Evolutionary conservation across 1,139 yeast species (phyloP), one percentile per base, ranked within the genome.

Genomic region (Geotrichum phurueaensis): DNA sequence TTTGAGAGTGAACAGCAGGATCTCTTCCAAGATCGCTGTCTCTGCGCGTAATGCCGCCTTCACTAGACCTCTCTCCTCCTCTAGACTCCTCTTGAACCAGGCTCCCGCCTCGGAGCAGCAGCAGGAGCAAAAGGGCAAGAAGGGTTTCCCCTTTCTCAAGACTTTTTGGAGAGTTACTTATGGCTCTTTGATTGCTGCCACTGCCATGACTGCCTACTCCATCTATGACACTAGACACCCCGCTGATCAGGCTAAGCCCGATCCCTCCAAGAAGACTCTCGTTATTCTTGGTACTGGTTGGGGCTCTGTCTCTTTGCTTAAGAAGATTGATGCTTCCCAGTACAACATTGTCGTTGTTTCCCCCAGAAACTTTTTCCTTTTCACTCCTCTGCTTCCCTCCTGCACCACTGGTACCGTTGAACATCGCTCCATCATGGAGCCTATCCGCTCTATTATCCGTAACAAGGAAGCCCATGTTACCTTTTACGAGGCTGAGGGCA

Each of bases 351-450:
- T 89, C 60, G 86, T 92, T 60, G 87, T 92, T 57, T 89, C 97
- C 45, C 97, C 98, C 64, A 84, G 97, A 78, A 91, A 91, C 81
- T 91, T 90, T 80, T 92, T 92, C 77, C 80, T 92, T 70, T 92
- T 91, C 81, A 91, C 97, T 55, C 97, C 98, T 10, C 79, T 92
- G 73, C 82, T 92, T 70, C 97, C 97, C 54, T 88, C 96, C 33
- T 87, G 92, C 67, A 96, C 97, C 58, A 91, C 96, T 54, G 97
- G 97, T 64, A 88, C 96, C 57, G 84, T 92, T 67, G 97, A 91
- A 73, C 81, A 84, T 73, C 89, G 96, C 76, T 89, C 97, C 54
- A 91, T 92, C 69, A 85, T 87, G 73, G 96, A 89, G 74, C 96
- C 96, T 59, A 87, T 89, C 63, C 82, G 95, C 73, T 78, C 86